Conservation (phyloP, 2,329 filamentous ascomycete genomes). For the Ophiostoma piceae region DNA sequence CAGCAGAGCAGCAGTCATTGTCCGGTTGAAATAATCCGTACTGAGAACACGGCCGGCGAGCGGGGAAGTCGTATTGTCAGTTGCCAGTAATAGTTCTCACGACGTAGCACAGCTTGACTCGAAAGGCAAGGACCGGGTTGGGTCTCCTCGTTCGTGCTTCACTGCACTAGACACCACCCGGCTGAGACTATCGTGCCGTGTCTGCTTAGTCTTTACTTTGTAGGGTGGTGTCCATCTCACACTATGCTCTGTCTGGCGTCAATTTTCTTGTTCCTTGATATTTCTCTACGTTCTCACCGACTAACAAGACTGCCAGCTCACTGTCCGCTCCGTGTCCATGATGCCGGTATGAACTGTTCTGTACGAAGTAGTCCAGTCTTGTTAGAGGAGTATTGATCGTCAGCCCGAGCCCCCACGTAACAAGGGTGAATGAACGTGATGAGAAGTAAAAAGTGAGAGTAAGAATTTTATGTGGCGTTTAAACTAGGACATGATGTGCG, state of each 20-base stretch:
- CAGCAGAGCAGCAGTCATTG: too few relatives aligned
- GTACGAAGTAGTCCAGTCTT: too few relatives aligned
- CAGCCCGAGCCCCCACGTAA: background rate
- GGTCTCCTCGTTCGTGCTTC: too few relatives aligned
- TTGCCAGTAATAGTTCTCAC: too few relatives aligned
- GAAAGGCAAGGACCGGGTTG: too few relatives aligned
- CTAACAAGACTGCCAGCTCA: background rate
- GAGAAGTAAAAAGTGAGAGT: too few relatives aligned
- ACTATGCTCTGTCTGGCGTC: too few relatives aligned
- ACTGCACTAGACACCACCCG: background rate
- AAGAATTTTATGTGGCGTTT: background rate
- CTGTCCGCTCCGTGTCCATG: background rate
- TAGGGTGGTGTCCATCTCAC: background rate
- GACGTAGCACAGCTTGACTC: too few relatives aligned
- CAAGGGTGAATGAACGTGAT: background rate
- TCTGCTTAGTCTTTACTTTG: background rate
- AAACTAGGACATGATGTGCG: background rate
- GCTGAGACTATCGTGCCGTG: background rate
- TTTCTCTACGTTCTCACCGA: too few relatives aligned
- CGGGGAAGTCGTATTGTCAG: too few relatives aligned
- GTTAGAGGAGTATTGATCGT: background rate
- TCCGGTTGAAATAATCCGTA: background rate
- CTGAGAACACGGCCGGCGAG: background rate
- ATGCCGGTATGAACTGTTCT: background rate
- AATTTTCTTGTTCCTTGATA: too few relatives aligned